These are phyloP conservation scores for Cryptomeria japonica DNA, from an alignment of 75 land plant genomes.

Conservation along the genomic window DNA sequence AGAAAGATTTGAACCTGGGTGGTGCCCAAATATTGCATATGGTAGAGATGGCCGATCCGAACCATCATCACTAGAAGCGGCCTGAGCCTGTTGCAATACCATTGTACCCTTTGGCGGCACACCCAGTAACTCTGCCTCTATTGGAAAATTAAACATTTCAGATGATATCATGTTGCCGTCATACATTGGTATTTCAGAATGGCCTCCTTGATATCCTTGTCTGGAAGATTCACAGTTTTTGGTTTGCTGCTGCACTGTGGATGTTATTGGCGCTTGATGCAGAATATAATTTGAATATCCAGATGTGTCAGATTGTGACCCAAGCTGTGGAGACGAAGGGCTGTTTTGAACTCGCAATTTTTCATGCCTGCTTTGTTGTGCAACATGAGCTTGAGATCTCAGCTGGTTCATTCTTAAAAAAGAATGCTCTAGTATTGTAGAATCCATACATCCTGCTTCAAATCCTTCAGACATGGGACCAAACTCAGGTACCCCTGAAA, in stretches of 20 bases:
- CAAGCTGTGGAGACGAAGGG: slow-evolving; percentile 25
- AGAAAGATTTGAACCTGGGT: slow-evolving; percentile 4
- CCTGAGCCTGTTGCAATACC: slow-evolving; percentile 6
- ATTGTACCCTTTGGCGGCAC: slow-evolving; percentile 9
- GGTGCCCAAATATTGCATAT: slow-evolving; percentile 17
- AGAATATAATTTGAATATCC: slow-evolving; percentile 18
- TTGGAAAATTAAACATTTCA: slow-evolving; percentile 14
- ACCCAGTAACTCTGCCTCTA: slow-evolving; percentile 7
- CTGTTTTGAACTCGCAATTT: slow-evolving; percentile 45
- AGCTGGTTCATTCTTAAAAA: slow-evolving; percentile 22
- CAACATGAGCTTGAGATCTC: slow-evolving; percentile 48
- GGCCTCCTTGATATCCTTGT: slow-evolving; percentile 1
- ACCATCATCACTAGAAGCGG: slow-evolving; percentile 15
- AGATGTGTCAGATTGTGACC: slow-evolving; percentile 21
- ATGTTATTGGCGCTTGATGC: background rate
- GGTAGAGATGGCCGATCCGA: background rate
- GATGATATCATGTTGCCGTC: slow-evolving; percentile 13
- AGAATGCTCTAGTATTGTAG: slow-evolving; percentile 8
- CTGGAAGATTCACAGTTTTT: background rate
- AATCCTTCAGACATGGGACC: slow-evolving; percentile 16
- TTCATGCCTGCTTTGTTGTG: slow-evolving; percentile 73
- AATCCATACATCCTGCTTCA: slow-evolving; percentile 12
- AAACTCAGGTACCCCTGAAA: background rate
- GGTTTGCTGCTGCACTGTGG: background rate
- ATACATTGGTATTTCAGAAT: slow-evolving; percentile 17